These are phyloP conservation scores for Tolypocladium tropicale DNA, from an alignment of 2,329 filamentous ascomycete genomes.

Conservation along the genomic window DNA sequence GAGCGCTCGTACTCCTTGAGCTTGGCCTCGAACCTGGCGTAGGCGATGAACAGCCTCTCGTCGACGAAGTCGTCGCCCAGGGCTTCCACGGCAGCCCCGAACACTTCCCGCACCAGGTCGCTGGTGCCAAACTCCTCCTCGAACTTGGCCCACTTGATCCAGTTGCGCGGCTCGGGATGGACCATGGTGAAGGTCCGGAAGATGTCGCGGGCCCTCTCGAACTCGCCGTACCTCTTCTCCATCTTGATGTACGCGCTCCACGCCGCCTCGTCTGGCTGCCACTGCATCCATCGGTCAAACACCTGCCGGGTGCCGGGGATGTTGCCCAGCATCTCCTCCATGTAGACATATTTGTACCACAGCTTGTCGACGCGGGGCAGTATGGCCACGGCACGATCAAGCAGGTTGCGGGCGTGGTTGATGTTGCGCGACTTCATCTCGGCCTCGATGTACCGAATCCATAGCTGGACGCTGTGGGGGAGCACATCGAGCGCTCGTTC, in stretches of 20 bases:
- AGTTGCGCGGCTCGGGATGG: slow-evolving; percentile 89
- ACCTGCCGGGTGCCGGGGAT: slow-evolving; percentile 85
- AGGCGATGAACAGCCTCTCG: slow-evolving; percentile 89
- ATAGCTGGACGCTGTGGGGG: slow-evolving; percentile 73
- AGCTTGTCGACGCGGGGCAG: slow-evolving; percentile 88
- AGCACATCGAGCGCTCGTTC: slow-evolving; percentile 91
- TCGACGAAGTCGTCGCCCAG: slow-evolving; percentile 93
- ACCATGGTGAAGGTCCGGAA: slow-evolving; percentile 86
- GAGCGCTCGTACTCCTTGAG: slow-evolving; percentile 92
- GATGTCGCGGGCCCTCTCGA: slow-evolving; percentile 78
- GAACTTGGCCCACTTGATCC: slow-evolving; percentile 98
- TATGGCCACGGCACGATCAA: slow-evolving; percentile 90
- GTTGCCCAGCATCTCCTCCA: slow-evolving; percentile 96
- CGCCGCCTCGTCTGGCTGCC: slow-evolving; percentile 92
- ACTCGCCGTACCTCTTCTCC: slow-evolving; percentile 91
- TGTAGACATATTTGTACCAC: slow-evolving; percentile 99
- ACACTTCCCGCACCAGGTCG: slow-evolving; percentile 86
- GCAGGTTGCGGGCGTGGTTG: slow-evolving; percentile 88
- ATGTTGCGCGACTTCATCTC: slow-evolving; percentile 93
- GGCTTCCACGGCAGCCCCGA: slow-evolving; percentile 76
- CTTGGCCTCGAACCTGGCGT: slow-evolving; percentile 89
- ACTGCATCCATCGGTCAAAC: slow-evolving; percentile 97
- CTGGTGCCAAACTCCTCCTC: slow-evolving; percentile 93
- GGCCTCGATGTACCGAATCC: slow-evolving; percentile 89
- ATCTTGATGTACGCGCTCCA: slow-evolving; percentile 96